Evolutionary conservation across 805 yeast genomes (phyloP).

Genomic region (Lipomyces lipofer): DNA sequence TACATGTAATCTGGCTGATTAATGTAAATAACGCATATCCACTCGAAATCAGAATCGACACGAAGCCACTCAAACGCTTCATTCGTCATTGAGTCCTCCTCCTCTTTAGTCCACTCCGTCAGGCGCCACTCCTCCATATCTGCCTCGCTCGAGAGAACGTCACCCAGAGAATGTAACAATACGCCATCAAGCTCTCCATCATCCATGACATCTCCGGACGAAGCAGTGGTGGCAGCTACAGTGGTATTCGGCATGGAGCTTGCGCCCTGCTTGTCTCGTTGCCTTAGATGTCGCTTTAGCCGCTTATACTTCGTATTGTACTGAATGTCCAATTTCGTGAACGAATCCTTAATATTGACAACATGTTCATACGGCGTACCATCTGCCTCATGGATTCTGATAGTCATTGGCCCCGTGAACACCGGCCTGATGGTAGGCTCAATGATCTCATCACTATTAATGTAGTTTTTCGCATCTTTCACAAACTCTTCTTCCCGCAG

Average conservation of each 20-base stretch:
- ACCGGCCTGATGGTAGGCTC: conserved; percentile 41
- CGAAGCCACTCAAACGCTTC: conserved; percentile 98
- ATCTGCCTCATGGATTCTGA: conserved; percentile 95
- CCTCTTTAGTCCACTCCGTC: conserved; percentile 67
- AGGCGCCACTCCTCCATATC: conserved; percentile 74
- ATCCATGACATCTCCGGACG: conserved; percentile 15
- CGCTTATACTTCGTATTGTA: conserved; percentile 92
- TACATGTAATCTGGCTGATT: conserved; percentile 95
- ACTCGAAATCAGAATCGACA: conserved; percentile 96
- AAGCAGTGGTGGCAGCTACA: conserved; percentile 22
- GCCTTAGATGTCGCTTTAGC: conserved; percentile 57
- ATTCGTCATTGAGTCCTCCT: conserved; percentile 63
- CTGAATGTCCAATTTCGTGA: conserved; percentile 87
- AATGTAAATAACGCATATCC: conserved; percentile 82
- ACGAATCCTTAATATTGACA: conserved; percentile 81
- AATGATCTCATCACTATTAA: conserved; percentile 22
- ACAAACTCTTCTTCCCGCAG: conserved; percentile 44
- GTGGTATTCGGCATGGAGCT: conserved; percentile 14
- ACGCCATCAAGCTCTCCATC: conserved; percentile 38
- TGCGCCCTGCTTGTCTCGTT: conserved; percentile 42
- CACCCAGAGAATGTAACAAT: conserved; percentile 67
- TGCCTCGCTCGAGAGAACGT: conserved; percentile 59
- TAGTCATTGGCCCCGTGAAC: conserved; percentile 93
- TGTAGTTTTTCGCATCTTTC: conserved; percentile 42
- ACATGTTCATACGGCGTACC: conserved; percentile 99